phyloP scores from a whole-genome alignment of 768 basidiomycete species.

The Multifurca ochricompacta region DNA sequence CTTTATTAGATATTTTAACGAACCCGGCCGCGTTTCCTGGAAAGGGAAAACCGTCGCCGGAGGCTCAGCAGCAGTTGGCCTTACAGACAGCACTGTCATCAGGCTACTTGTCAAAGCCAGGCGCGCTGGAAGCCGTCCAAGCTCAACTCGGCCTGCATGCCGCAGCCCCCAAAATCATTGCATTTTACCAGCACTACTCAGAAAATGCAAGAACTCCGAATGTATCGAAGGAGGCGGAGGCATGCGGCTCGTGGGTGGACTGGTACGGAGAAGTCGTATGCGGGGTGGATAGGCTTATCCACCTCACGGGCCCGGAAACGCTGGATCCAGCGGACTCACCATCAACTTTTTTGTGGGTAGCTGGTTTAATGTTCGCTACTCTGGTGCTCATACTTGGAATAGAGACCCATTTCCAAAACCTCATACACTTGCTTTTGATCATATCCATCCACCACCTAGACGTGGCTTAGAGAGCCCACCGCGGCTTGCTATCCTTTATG shows the following conservation, averaged over 20 bases:
- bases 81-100: slow-evolving; percentile 42
- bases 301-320: slow-evolving; percentile 44
- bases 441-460: slow-evolving; percentile 49
- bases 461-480: slow-evolving; percentile 39
- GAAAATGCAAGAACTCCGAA: slow-evolving; percentile 27
- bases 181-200: slow-evolving; percentile 70
- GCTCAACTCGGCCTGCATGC: slow-evolving; percentile 73
- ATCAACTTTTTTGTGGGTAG: slow-evolving; percentile 27
- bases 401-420: slow-evolving; percentile 34
- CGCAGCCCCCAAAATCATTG: slow-evolving; percentile 73
- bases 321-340: slow-evolving; percentile 33
- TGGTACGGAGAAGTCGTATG: slow-evolving; percentile 76
- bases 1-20: slow-evolving; percentile 59
- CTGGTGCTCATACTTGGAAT: not conserved
- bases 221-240: slow-evolving; percentile 23
- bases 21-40: slow-evolving; percentile 37
- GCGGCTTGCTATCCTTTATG: slow-evolving; percentile 74
- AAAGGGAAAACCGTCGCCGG: slow-evolving; percentile 33
- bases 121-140: slow-evolving; percentile 50
- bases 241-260: slow-evolving; percentile 72
- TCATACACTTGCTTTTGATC: slow-evolving; percentile 67
- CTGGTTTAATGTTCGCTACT: not conserved
- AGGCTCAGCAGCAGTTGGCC: slow-evolving; percentile 47
- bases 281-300: slow-evolving; percentile 50
- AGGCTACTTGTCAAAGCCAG: slow-evolving; percentile 43